A percentile compares a stretch with the other conserved stretches of the same genome.
Evolutionary conservation across 164 flowering plant species (phyloP).

Genomic region (Liquidambar formosana): DNA sequence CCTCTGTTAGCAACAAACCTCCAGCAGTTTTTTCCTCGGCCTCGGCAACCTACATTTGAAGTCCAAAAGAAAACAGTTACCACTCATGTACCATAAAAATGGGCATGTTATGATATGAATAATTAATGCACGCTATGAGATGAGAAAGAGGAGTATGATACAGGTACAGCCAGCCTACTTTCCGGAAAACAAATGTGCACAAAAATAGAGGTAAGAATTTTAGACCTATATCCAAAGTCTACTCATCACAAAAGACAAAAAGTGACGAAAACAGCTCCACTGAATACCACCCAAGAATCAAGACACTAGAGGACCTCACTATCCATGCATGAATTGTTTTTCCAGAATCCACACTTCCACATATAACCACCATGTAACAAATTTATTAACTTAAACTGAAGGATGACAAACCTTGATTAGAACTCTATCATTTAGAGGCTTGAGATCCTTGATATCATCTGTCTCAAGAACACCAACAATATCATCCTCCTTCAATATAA

Average conservation of each 20-base stretch:
- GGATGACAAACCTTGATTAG: slow-evolving; percentile 62
- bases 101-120: neutral
- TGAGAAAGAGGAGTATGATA: too few relatives aligned
- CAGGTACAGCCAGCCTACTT: too few relatives aligned
- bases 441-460: slow-evolving; percentile 82
- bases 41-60: slow-evolving; percentile 58
- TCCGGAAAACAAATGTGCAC: too few relatives aligned
- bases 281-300: too few relatives aligned
- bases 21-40: slow-evolving; percentile 88
- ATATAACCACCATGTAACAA: neutral
- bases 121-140: too few relatives aligned
- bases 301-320: neutral
- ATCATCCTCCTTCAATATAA: slow-evolving; percentile 90
- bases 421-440: slow-evolving; percentile 84
- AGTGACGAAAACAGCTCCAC: too few relatives aligned
- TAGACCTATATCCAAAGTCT: too few relatives aligned
- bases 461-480: slow-evolving; percentile 88
- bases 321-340: neutral
- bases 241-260: too few relatives aligned
- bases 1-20: slow-evolving; percentile 76
- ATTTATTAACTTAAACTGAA: neutral
- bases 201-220: too few relatives aligned
- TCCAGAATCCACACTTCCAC: neutral
- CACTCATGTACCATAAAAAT: neutral
- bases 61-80: neutral